Conservation (phyloP, 73 alveolate species). For the Tetrahymena borealis region DNA sequence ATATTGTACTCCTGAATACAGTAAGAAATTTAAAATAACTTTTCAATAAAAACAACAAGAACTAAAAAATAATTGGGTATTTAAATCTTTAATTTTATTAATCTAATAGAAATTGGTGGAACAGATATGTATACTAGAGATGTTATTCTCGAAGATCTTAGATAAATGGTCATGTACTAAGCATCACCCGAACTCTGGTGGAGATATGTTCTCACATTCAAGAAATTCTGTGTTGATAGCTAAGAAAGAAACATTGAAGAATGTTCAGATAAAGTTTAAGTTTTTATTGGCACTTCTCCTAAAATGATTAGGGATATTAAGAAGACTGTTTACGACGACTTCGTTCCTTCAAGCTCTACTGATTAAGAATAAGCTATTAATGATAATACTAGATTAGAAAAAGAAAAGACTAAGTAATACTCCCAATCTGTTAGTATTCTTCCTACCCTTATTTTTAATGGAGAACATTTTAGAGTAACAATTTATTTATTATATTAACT, state of each 20-base stretch:
- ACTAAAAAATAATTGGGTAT: no score
- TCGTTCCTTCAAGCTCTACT: background rate
- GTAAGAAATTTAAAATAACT: background rate
- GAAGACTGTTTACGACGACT: background rate
- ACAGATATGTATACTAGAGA: background rate
- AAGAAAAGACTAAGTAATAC: background rate
- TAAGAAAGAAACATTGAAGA: background rate
- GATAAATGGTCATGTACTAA: background rate
- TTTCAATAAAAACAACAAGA: no score
- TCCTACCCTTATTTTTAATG: background rate
- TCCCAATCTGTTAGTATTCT: background rate
- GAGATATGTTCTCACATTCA: background rate
- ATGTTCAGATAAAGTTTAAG: background rate
- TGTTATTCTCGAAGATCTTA: background rate
- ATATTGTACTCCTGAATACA: background rate
- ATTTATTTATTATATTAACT: background rate
- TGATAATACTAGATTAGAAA: background rate
- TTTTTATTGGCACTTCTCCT: background rate
- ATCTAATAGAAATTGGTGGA: background rate
- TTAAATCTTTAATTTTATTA: background rate
- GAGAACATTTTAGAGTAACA: background rate
- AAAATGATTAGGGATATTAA: background rate
- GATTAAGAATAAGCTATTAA: background rate
- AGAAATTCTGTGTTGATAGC: background rate
- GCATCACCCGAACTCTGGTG: background rate